Percentiles rank a stretch among this genome's conserved stretches.
phyloP scores from a whole-genome alignment of 106 monocot genomes.

The Dendrobium officinale region DNA sequence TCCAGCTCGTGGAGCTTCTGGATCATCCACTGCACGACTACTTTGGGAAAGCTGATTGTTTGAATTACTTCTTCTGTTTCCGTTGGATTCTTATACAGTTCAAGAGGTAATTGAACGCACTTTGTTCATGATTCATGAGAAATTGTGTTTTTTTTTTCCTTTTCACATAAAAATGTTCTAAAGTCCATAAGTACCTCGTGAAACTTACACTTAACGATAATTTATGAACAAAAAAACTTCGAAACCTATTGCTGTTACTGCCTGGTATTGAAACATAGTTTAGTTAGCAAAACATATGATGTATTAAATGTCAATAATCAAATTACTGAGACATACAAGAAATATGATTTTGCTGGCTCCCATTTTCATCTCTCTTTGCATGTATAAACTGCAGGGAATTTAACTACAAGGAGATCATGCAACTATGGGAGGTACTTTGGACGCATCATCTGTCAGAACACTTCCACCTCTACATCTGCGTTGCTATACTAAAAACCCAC shows the following conservation, averaged over 20 bases:
- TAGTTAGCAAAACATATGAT: too few relatives aligned
- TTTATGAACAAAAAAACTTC: too few relatives aligned
- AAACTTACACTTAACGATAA: too few relatives aligned
- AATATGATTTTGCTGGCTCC: neutral
- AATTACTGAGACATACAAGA: too few relatives aligned
- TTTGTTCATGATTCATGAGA: neutral
- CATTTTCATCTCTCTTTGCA: neutral
- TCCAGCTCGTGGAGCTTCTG: slow-evolving; percentile 88
- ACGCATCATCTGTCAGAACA: slow-evolving; percentile 81
- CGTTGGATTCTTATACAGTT: slow-evolving; percentile 99
- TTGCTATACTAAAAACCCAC: slow-evolving; percentile 72
- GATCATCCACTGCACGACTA: slow-evolving; percentile 77
- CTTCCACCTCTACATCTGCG: slow-evolving; percentile 84
- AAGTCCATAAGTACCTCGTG: too few relatives aligned
- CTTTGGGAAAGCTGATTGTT: slow-evolving; percentile 80
- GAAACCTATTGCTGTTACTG: too few relatives aligned
- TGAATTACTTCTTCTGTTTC: slow-evolving; percentile 98
- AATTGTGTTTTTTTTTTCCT: neutral
- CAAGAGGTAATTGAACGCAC: slow-evolving; percentile 47
- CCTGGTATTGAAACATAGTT: too few relatives aligned
- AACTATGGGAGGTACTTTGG: slow-evolving; percentile 83
- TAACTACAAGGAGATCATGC: slow-evolving; percentile 58
- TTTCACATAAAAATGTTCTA: neutral
- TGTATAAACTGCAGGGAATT: slow-evolving; percentile 54
- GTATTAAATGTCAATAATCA: too few relatives aligned